Evolutionary conservation across 1,284 basidiomycete genomes (phyloP), one percentile per base, ranked within the genome.

Genomic region (Cryptococcus jaspeensis): DNA sequence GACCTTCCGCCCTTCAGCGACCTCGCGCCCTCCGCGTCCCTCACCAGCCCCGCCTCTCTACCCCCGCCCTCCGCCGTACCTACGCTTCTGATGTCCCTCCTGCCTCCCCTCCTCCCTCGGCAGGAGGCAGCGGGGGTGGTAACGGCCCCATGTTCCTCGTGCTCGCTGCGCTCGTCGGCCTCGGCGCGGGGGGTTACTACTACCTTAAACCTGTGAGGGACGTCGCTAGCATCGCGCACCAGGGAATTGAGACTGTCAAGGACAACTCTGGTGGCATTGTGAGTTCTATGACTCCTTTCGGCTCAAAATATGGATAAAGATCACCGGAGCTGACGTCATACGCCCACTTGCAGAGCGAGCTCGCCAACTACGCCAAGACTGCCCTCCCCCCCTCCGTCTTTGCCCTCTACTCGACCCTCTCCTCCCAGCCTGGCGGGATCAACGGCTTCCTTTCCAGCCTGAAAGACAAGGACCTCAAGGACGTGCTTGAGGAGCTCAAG

Each of bases 181-280:
- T 74, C 20, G 74, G 62, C 23, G 64, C 46, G 12, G 74, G 67
- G 13, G 70, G 70, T 9, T 76, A 70, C 63, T 61, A 55, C 48
- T 71, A 73, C 64, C 46, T 76, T 25, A 77, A 77, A 60, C 75
- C 74, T 12, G 63, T 76, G n/a, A 54, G 71, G 7, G 72, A 76
- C 50, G 72, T 71, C 18, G 76, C 76, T 12, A 35, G 39, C 22
- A 52, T 59, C 22, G 56, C 71, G 11, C 54, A 69, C 57, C 35
- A 55, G 28, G 59, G 63, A 2, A 58, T 73, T 32, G 56, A 64
- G 13, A 53, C 63, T 18, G 63, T 61, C 41, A 69, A 71, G 54
- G 58, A 62, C 2, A 53, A 58, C 7, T 60, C 62, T 36, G 52
- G 52, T 5, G 46, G 49, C 32, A 41, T 67, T 13, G 65, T 70